phyloP scores from a whole-genome alignment of 441 rosid genomes.

The Corymbia calophylla region DNA sequence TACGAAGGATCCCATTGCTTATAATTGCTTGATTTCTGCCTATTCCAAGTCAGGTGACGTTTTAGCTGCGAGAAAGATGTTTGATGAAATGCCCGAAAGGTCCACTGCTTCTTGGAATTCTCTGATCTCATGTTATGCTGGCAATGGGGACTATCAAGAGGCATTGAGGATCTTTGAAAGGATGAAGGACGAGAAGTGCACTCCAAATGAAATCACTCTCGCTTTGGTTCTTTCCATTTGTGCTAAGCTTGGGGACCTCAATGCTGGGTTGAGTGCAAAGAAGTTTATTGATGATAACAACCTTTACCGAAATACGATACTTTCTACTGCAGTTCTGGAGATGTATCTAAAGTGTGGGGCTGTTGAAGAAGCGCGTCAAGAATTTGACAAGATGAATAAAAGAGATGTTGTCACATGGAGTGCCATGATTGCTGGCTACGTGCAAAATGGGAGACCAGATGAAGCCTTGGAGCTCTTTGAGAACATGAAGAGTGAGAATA shows the following conservation, averaged over 20 bases:
- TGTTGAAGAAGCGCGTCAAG: not conserved
- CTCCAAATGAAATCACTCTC: not conserved
- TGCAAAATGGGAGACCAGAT: slow-evolving; percentile 10
- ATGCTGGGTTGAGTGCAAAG: not conserved
- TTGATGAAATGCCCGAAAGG: not conserved
- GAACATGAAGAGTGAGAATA: slow-evolving; percentile 20
- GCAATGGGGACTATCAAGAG: not conserved
- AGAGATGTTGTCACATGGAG: slow-evolving; percentile 18
- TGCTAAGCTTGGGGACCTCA: not conserved
- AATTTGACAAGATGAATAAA: not conserved
- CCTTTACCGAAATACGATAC: not conserved
- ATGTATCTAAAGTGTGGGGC: not conserved
- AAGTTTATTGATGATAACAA: not conserved
- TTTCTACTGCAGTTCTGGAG: not conserved
- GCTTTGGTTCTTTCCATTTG: not conserved
- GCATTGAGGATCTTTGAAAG: not conserved
- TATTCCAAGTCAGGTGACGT: not conserved
- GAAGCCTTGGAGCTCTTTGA: slow-evolving; percentile 22
- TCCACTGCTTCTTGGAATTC: not conserved
- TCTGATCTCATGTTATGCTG: not conserved
- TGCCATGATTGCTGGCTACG: slow-evolving; percentile 27
- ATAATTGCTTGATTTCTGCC: not conserved
- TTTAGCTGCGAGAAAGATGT: not conserved
- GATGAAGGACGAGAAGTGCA: not conserved
- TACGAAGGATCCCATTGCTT: not conserved